Evolutionary conservation across 805 yeast genomes (phyloP).

Genomic region (Saccharomycopsis guyanensis): DNA sequence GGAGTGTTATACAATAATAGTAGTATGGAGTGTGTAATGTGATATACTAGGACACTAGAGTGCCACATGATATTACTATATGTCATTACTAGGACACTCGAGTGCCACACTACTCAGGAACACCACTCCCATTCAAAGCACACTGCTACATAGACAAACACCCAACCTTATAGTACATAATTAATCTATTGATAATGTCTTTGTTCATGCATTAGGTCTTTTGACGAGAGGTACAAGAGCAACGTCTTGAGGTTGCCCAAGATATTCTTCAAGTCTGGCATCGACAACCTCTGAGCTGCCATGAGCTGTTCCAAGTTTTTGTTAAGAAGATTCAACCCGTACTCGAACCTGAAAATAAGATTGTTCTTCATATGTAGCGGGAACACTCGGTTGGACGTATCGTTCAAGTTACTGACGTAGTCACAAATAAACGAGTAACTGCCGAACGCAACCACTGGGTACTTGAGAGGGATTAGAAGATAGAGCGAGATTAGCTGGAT

Average conservation of each 20-base stretch:
- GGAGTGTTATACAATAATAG: too few species aligned
- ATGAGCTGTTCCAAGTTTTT: conserved; percentile 41
- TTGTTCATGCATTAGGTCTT: conserved; percentile 7
- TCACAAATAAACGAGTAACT: conserved; percentile 42
- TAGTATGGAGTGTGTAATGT: too few species aligned
- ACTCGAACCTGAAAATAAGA: conserved; percentile 40
- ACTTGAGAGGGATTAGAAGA: conserved; percentile 38
- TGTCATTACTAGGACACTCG: too few species aligned
- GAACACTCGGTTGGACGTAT: conserved; percentile 30
- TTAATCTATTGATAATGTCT: neutral
- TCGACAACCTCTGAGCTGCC: conserved; percentile 26
- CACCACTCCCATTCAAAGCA: too few species aligned
- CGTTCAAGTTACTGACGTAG: conserved; percentile 36
- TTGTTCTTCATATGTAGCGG: conserved; percentile 45
- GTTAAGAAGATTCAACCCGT: conserved; percentile 38
- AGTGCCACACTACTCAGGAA: too few species aligned
- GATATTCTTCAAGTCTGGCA: conserved; percentile 29
- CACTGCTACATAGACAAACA: too few species aligned
- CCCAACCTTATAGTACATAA: too few species aligned
- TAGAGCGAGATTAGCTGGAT: conserved; percentile 34
- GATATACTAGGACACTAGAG: too few species aligned
- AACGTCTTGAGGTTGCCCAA: conserved; percentile 30
- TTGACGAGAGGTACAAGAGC: conserved; percentile 18
- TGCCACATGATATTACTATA: too few species aligned
- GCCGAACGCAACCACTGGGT: conserved; percentile 42